Conservation (phyloP, 2,329 filamentous ascomycete genomes). For the Xylogone sp. region DNA sequence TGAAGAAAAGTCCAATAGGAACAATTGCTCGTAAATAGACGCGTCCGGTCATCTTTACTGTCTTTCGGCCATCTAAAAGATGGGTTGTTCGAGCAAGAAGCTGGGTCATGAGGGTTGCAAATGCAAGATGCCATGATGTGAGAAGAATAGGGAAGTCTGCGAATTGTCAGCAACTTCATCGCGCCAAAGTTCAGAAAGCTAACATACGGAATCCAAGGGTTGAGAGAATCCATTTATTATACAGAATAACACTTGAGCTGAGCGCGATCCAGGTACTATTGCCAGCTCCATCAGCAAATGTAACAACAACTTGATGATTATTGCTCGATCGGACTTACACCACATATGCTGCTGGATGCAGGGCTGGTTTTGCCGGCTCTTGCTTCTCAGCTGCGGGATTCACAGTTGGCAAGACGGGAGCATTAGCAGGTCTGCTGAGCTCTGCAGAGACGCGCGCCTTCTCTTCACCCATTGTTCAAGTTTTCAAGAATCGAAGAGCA, state of each 20-base stretch:
- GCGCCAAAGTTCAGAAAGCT: slow-evolving; percentile 1
- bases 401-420: slow-evolving; percentile 71
- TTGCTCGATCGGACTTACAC: slow-evolving; percentile 50
- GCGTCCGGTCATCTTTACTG: slow-evolving; percentile 93
- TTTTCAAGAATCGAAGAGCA: slow-evolving; percentile 20
- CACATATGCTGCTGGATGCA: slow-evolving; percentile 77
- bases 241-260: slow-evolving; percentile 89
- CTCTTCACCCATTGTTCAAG: slow-evolving; percentile 63
- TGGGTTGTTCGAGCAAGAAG: slow-evolving; percentile 82
- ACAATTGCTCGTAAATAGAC: slow-evolving; percentile 90
- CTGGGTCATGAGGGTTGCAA: slow-evolving; percentile 91
- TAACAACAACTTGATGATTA: slow-evolving; percentile 26
- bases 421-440: slow-evolving; percentile 52
- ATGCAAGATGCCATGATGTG: slow-evolving; percentile 90
- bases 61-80: slow-evolving; percentile 86
- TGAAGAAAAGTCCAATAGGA: slow-evolving; percentile 92
- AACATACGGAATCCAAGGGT: slow-evolving; percentile 74
- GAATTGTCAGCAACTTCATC: neutral
- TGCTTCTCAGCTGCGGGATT: slow-evolving; percentile 67
- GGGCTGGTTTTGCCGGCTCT: slow-evolving; percentile 40
- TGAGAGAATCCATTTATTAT: slow-evolving; percentile 97
- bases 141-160: slow-evolving; percentile 45
- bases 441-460: slow-evolving; percentile 84
- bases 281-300: slow-evolving; percentile 31
- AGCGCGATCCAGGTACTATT: slow-evolving; percentile 81